Evolutionary conservation across 1,139 yeast species (phyloP).

Genomic region (Diutina mesorugosa): DNA sequence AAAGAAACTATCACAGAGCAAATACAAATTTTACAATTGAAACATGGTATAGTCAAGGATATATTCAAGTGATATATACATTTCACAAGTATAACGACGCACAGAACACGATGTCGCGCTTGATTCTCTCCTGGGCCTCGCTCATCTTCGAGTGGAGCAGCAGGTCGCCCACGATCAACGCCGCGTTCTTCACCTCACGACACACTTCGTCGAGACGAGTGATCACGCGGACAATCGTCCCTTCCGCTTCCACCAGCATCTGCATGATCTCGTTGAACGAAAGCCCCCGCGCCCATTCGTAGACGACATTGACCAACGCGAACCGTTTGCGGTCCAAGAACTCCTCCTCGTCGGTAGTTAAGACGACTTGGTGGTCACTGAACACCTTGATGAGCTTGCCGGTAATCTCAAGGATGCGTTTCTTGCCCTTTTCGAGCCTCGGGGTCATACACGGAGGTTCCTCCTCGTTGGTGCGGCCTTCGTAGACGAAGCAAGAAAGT

Average conservation of each 20-base stretch:
- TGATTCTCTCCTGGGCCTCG: slow-evolving; percentile 86
- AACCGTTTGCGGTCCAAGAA: slow-evolving; percentile 76
- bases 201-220: slow-evolving; percentile 91
- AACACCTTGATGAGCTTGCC: slow-evolving; percentile 49
- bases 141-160: slow-evolving; percentile 78
- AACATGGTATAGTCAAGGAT: background rate
- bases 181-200: slow-evolving; percentile 88
- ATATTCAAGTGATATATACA: too few species aligned
- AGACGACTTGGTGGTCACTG: slow-evolving; percentile 53
- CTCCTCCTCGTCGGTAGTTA: slow-evolving; percentile 58
- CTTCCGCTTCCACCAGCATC: slow-evolving; percentile 84
- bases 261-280: slow-evolving; percentile 85
- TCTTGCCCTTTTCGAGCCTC: slow-evolving; percentile 67
- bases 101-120: slow-evolving; percentile 94
- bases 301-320: slow-evolving; percentile 84
- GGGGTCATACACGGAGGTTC: slow-evolving; percentile 55
- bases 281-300: slow-evolving; percentile 97
- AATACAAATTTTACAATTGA: too few species aligned
- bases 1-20: too few species aligned
- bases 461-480: slow-evolving; percentile 60
- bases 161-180: slow-evolving; percentile 89
- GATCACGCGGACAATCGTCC: slow-evolving; percentile 94
- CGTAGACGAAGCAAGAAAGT: slow-evolving; percentile 83
- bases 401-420: slow-evolving; percentile 58
- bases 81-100: slow-evolving; percentile 72